Evolutionary conservation across 108 stramenopile genomes (phyloP), one percentile per base, ranked within the genome.

Genomic region (Nitzschia sp.): DNA sequence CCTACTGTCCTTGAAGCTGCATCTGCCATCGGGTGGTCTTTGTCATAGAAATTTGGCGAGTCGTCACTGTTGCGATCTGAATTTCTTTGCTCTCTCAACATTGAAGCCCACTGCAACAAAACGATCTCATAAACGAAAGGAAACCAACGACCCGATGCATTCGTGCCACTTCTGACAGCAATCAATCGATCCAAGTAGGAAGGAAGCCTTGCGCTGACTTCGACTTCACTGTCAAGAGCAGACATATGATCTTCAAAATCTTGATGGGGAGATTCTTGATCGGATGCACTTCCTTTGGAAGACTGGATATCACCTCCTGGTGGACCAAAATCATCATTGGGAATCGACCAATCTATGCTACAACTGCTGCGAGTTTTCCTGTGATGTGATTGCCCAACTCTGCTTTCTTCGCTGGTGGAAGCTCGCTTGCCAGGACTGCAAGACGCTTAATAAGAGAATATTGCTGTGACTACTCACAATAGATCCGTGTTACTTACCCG

Each of bases 81-180:
- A 57, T 60, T 79, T 39, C 79, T 75, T 76, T 95, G 94, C 56
- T 87, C 86, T 5, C 52, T 46, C 8, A 95, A 78, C n/a, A 95
- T 54, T 10, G 80, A 82, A 9, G 82, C 70, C 94, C 94, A 95
- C 71, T 93, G 91, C 69, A 84, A 84, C 40, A 95, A 90, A 11
- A 95, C 79, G 6, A 95, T 78, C 69, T 95, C 94, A 66, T 95
- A 95, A 8, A 73, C 70, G 60, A 87, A 95, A 9, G 94, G 94
- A 75, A 87, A 93, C 91, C 91, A 95, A 19, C 93, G 79, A 10
- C 76, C 82, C 24, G 58, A 51, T 21, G 62, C 50, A 0, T 53
- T 63, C 19, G 71, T 46, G 19, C 80, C 53, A 3, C 41, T 51
- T 21, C 61, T 72, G 6, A 91, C 60, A 10, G 73, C 55, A 37